Percentiles rank a stretch among this genome's conserved stretches.
Conservation (phyloP, 2,329 filamentous ascomycete species). For the Ophiocordyceps sinensis region DNA sequence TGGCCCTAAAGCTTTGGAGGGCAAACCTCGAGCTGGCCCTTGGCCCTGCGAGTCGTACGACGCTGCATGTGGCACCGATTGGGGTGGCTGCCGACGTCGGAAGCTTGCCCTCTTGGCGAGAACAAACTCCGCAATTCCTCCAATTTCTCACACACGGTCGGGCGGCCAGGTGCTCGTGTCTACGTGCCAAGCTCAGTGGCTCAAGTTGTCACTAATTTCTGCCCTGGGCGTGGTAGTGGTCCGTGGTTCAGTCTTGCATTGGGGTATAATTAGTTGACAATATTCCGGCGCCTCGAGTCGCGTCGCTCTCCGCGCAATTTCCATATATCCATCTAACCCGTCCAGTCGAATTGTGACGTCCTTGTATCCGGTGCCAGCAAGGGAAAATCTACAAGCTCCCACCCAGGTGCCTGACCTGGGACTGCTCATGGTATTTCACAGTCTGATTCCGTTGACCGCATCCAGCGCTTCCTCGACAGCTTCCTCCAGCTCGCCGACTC, state of each 20-base stretch:
- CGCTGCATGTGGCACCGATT: no score
- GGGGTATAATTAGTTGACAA: conserved; percentile 1
- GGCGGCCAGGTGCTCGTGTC: no score
- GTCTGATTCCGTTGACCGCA: conserved; percentile 39
- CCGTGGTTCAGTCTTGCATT: conserved; percentile 1
- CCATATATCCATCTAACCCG: not conserved
- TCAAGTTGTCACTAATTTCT: no score
- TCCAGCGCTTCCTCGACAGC: conserved; percentile 48
- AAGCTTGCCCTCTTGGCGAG: no score
- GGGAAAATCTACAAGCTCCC: not conserved
- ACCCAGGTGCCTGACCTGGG: not conserved
- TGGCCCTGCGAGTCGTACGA: no score
- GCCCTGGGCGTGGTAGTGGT: no score
- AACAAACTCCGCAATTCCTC: no score
- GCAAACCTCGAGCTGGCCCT: no score
- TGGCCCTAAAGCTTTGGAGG: no score
- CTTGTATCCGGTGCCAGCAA: not conserved
- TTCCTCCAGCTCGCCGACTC: conserved; percentile 43
- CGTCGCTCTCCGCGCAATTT: not conserved
- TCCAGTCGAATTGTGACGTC: not conserved
- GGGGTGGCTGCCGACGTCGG: no score
- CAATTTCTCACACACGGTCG: no score
- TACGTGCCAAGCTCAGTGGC: no score
- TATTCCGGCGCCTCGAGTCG: not conserved
- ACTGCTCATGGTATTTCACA: conserved; percentile 12